phyloP scores from a whole-genome alignment of 169 alveolate genomes.

The Eimeria necatrix region DNA sequence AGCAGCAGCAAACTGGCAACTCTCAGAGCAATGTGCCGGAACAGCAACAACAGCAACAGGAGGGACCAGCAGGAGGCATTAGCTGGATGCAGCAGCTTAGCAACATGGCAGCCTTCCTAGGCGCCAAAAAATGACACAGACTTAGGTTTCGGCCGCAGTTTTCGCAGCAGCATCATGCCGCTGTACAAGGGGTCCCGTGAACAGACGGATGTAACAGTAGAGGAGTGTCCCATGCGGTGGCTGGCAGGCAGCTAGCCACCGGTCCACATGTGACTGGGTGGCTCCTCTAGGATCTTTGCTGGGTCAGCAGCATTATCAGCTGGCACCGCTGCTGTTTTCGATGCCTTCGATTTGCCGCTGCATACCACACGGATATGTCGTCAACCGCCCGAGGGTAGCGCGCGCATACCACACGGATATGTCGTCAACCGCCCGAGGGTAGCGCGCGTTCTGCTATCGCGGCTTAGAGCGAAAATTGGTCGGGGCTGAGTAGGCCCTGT shows the following conservation, averaged over 20 bases:
- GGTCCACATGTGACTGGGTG: background rate
- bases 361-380: background rate
- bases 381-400: background rate
- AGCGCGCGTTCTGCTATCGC: background rate
- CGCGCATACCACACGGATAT: background rate
- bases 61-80: conserved; percentile 42
- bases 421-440: background rate
- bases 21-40: conserved; percentile 45
- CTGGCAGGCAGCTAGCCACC: background rate
- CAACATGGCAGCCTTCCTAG: conserved; percentile 80
- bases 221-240: background rate
- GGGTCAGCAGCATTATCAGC: background rate
- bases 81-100: conserved; percentile 82
- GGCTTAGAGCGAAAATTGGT: background rate
- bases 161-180: background rate
- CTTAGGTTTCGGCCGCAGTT: background rate
- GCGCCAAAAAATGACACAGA: conserved; percentile 56
- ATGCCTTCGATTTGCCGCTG: background rate
- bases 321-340: background rate
- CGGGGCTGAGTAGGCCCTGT: background rate
- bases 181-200: background rate
- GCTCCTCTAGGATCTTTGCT: background rate
- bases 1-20: conserved; percentile 50
- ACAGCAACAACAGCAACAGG: conserved; percentile 67
- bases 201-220: background rate